Percentiles rank a stretch among this genome's conserved stretches.
Conservation (phyloP, 768 basidiomycete species). For the Boletus subparvulus region DNA sequence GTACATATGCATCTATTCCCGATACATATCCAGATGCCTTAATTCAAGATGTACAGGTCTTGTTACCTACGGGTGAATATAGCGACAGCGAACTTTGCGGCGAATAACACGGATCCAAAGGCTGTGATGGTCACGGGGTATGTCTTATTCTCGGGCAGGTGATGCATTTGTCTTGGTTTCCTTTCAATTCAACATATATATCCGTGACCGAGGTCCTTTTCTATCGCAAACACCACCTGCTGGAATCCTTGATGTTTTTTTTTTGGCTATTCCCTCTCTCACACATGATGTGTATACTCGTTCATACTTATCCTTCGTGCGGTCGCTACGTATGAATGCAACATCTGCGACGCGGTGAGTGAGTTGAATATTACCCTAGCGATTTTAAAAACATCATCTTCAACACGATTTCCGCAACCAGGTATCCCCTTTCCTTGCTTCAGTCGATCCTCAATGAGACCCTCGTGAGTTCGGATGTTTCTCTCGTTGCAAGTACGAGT, state of each 20-base stretch:
- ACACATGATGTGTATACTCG: background rate
- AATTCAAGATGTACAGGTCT: conserved; percentile 34
- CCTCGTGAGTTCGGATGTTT: background rate
- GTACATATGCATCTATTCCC: conserved; percentile 28
- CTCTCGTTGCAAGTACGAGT: background rate
- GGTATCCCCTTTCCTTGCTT: conserved; percentile 10
- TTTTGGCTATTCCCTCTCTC: conserved; percentile 12
- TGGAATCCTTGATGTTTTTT: conserved; percentile 26
- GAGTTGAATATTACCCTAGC: background rate
- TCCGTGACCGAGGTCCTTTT: conserved; percentile 40
- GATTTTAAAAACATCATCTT: background rate
- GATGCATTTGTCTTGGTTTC: background rate
- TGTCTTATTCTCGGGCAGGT: conserved; percentile 21
- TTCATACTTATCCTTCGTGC: conserved; percentile 9
- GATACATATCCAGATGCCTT: background rate
- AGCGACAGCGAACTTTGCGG: conserved; percentile 13
- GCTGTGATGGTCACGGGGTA: conserved; percentile 43
- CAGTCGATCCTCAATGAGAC: conserved; percentile 16
- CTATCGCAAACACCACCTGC: conserved; percentile 38
- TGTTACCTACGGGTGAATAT: conserved; percentile 29
- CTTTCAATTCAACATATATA: background rate
- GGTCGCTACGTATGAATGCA: background rate
- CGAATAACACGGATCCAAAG: conserved; percentile 13
- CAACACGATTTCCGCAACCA: background rate
- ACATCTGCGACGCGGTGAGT: conserved; percentile 5